Conservation (phyloP, 73 alveolate species). For the Vitrella brassicaformis region DNA sequence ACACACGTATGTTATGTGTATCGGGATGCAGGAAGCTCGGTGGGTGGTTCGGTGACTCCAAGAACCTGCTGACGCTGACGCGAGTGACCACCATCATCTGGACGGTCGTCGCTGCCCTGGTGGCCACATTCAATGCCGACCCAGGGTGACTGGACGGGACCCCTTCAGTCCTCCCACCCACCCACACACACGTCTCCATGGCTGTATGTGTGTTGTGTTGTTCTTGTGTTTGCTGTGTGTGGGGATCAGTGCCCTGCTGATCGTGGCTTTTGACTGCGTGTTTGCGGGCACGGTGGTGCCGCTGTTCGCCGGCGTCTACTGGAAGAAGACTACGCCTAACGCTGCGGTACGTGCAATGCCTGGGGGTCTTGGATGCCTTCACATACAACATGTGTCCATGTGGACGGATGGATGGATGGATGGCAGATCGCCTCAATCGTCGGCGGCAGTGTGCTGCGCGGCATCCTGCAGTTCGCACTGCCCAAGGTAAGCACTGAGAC, state of each 20-base stretch:
- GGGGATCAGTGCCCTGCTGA: too few relatives aligned
- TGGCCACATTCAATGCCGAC: too few relatives aligned
- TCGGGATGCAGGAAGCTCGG: slow-evolving; percentile 4
- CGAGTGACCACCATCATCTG: not conserved
- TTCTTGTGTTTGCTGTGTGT: too few relatives aligned
- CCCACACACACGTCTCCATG: too few relatives aligned
- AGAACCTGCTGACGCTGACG: not conserved
- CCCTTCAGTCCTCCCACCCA: too few relatives aligned
- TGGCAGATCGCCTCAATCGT: not conserved
- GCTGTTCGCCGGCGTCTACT: slow-evolving; percentile 4
- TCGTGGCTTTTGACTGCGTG: slow-evolving; percentile 7
- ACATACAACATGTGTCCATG: too few relatives aligned
- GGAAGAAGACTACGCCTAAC: slow-evolving; percentile 1
- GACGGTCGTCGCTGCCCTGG: not conserved
- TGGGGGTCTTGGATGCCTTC: too few relatives aligned
- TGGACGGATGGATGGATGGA: too few relatives aligned
- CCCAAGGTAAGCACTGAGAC: slow-evolving; percentile 1
- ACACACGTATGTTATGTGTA: too few relatives aligned
- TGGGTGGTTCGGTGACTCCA: not conserved
- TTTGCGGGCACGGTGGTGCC: slow-evolving; percentile 9
- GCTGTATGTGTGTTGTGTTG: too few relatives aligned
- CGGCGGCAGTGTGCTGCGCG: not conserved
- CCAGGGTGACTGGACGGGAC: too few relatives aligned
- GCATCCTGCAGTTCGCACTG: not conserved
- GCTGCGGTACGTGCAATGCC: too few relatives aligned